A percentile compares a stretch with the other conserved stretches of the same genome.
Evolutionary conservation across 768 basidiomycete genomes (phyloP).

Genomic region (Boletus sensibilis): DNA sequence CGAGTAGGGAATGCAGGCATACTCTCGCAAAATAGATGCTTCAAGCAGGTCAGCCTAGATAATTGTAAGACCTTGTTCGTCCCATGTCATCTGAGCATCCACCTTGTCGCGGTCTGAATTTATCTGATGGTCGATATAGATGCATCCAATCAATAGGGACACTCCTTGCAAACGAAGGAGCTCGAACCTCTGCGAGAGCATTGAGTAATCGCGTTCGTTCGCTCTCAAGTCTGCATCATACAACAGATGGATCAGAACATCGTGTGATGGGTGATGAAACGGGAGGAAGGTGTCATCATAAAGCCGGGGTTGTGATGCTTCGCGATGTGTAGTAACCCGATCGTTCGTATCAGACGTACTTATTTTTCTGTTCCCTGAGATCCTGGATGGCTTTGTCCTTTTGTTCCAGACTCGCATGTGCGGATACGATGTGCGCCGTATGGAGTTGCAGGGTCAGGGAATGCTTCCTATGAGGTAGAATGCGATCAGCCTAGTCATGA

Average conservation of each 20-base stretch:
- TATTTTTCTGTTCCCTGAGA: conserved; percentile 80
- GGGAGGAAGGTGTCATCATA: not conserved
- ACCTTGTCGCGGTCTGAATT: conserved; percentile 83
- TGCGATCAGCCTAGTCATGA: conserved; percentile 11
- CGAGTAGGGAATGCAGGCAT: conserved; percentile 22
- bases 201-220: conserved; percentile 69
- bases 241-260: conserved; percentile 14
- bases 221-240: conserved; percentile 59
- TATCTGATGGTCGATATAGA: conserved; percentile 42
- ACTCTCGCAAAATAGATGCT: conserved; percentile 69
- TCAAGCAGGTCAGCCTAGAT: conserved; percentile 65
- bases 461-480: conserved; percentile 59
- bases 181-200: conserved; percentile 65
- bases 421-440: conserved; percentile 83
- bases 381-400: conserved; percentile 80
- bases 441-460: conserved; percentile 81
- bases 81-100: conserved; percentile 7
- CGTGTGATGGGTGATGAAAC: conserved; percentile 1
- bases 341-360: conserved; percentile 44
- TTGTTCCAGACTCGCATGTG: conserved; percentile 75
- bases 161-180: conserved; percentile 4
- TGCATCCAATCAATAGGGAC: conserved; percentile 12
- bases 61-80: conserved; percentile 3
- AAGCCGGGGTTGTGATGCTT: not conserved
- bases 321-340: not conserved